Base-by-base conservation (phyloP, 176 grass and related monocot genomes). In the Aegilops speltoides region DNA sequence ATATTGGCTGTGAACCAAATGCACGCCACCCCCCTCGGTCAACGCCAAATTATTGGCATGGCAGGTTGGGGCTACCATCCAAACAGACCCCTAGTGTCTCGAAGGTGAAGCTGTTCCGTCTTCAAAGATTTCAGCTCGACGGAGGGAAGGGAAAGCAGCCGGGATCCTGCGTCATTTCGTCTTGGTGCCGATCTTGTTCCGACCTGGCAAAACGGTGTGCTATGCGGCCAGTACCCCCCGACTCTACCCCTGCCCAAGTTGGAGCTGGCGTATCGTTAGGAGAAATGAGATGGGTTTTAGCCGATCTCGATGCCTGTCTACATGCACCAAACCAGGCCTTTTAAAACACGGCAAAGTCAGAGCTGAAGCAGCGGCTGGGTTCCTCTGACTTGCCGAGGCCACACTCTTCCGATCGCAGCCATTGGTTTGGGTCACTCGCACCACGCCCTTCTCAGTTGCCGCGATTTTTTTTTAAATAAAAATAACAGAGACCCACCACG, bases 301-400 rank as follows among this genome's bases (percentile, higher is more conserved):
- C 81, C 7, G 67, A 48, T n/a, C 14, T 48, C 52, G 36, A 28
- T 13, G 26, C 24, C 10, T 11, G 1, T 8, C 34, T n/a, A 28
- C 28, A 28, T 28, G 28, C 28, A 28, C 28, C 28, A 28, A 28
- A 28, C 28, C 28, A 28, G 28, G 28, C 28, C 28, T 28, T 28
- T 28, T 68, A 63, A 64, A 86, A 65, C 64, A 90, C 19, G 8
- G 7, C 54, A 11, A 90, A 78, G 79, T 86, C 84, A 86, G 79
- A 90, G 20, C 32, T n/a, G 63, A 1, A 29, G 63, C 68, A 65
- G 41, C 8, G 7, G 26, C 9, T 62, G 13, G 25, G 24, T 65
- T 62, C 23, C 76, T 69, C 84, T 77, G 83, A 70, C 88, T 70
- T 40, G 29, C 10, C 28, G 79, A 68, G 28, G 28, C 78, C 64